These are phyloP conservation scores for Ascochyta lentis DNA, from an alignment of 2,329 filamentous ascomycete genomes.

Conservation along the genomic window DNA sequence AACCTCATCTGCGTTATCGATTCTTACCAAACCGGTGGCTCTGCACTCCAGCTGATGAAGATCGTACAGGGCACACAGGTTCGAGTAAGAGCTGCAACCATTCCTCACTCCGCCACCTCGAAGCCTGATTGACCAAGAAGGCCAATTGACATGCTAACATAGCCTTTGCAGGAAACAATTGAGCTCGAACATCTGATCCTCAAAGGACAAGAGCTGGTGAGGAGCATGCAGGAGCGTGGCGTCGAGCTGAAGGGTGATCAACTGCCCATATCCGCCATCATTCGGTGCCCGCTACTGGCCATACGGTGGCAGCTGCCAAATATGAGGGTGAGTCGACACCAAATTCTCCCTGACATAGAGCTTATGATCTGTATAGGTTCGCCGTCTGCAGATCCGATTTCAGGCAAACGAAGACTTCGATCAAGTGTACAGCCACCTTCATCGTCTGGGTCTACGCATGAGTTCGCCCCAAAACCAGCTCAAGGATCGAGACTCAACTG, in stretches of 20 bases:
- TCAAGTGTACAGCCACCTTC: conserved; percentile 40
- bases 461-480: conserved; percentile 19
- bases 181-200: conserved; percentile 34
- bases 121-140: neutral
- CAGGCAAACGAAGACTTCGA: conserved; percentile 47
- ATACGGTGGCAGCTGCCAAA: conserved; percentile 50
- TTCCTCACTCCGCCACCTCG: neutral
- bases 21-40: conserved; percentile 33
- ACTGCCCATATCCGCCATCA: conserved; percentile 54
- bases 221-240: conserved; percentile 31
- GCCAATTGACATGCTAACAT: conserved; percentile 11
- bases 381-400: conserved; percentile 56
- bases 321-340: conserved; percentile 37
- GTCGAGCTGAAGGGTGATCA: conserved; percentile 46
- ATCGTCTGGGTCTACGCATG: conserved; percentile 43
- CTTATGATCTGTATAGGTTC: conserved; percentile 42
- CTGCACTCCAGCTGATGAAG: conserved; percentile 44
- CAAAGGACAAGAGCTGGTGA: conserved; percentile 26
- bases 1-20: conserved; percentile 45
- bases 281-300: conserved; percentile 49
- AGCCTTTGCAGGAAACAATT: conserved; percentile 27
- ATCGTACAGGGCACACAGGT: conserved; percentile 51
- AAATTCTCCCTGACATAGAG: neutral
- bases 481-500: conserved; percentile 21
- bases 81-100: conserved; percentile 46